These are phyloP conservation scores for Earliella scabrosa DNA, from an alignment of 1,284 basidiomycete genomes.

Conservation along the genomic window DNA sequence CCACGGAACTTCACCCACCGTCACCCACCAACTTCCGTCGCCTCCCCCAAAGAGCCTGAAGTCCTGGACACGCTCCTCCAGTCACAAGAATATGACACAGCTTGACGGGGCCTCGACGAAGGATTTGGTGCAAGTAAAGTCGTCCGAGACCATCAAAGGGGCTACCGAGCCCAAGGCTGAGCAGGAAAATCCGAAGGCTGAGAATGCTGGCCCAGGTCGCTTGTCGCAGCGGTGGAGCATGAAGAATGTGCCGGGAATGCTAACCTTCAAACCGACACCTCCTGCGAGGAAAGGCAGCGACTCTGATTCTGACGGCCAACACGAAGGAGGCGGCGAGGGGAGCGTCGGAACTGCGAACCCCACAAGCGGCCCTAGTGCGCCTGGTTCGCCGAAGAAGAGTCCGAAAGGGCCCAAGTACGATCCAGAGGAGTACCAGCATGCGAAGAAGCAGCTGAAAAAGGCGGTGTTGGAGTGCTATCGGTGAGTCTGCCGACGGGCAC, in stretches of 20 bases:
- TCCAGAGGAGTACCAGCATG: conserved; percentile 82
- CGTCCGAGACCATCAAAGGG: no score
- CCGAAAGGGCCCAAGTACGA: conserved; percentile 39
- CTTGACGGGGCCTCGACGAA: no score
- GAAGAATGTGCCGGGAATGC: not conserved
- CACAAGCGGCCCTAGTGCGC: no score
- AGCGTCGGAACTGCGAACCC: not conserved
- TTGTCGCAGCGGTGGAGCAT: conserved; percentile 3
- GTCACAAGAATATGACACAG: no score
- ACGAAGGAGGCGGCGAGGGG: not conserved
- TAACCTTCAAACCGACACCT: not conserved
- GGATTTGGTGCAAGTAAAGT: no score
- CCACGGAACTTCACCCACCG: not conserved
- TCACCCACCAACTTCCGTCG: not conserved
- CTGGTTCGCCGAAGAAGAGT: not conserved
- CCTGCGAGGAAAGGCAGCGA: conserved; percentile 2
- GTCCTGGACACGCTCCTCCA: conserved; percentile 1
- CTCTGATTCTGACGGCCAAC: not conserved
- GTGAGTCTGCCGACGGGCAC: conserved; percentile 38
- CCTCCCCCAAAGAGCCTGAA: not conserved
- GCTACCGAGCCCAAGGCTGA: no score
- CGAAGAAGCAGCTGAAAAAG: conserved; percentile 82
- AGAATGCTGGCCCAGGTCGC: not conserved
- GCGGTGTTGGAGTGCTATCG: conserved; percentile 89
- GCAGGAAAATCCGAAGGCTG: no score